Percentiles rank a stretch among this genome's conserved stretches.
These are phyloP conservation scores for Diaporthe sp. DNA, from an alignment of 2,329 filamentous ascomycete species.

Conservation along the genomic window DNA sequence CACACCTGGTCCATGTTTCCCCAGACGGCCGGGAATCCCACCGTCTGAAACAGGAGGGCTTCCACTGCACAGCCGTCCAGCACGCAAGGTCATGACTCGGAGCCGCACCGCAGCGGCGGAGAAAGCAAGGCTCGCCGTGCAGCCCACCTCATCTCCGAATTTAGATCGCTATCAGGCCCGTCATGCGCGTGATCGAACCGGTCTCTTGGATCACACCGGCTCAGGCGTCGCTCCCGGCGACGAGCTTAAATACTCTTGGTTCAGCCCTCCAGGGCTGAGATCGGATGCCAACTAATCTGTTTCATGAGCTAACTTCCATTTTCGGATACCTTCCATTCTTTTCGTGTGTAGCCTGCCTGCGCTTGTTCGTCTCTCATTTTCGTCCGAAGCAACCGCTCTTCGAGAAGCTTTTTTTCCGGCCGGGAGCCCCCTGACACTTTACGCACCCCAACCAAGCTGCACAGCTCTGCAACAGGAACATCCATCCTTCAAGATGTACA, in stretches of 20 bases:
- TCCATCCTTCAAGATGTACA: constrained; percentile 8
- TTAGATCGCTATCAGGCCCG: constrained; percentile 2
- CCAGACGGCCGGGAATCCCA: constrained; percentile 28
- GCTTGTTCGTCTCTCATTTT: constrained; percentile 13
- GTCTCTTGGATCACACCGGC: constrained; percentile 13
- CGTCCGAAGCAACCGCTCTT: neutral
- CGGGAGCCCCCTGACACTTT: constrained; percentile 29
- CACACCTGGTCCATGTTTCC: constrained; percentile 26
- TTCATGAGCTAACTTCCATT: neutral
- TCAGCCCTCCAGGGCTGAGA: constrained; percentile 33
- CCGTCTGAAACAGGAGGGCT: constrained; percentile 30
- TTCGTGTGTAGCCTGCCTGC: neutral
- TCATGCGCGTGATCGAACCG: constrained; percentile 23
- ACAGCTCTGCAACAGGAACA: neutral
- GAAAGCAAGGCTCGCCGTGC: constrained; percentile 16
- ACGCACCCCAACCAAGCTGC: neutral
- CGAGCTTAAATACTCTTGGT: constrained; percentile 24
- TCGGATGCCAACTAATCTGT: constrained; percentile 3
- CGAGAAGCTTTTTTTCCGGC: constrained; percentile 28
- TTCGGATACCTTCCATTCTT: constrained; percentile 25
- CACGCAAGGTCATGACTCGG: constrained; percentile 26
- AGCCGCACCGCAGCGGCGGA: constrained; percentile 25
- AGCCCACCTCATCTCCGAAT: constrained; percentile 31
- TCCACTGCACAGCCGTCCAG: constrained; percentile 25
- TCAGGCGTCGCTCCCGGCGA: neutral